These are phyloP conservation scores for Arctium lappa DNA, from an alignment of 129 eudicot genomes.

Conservation along the genomic window DNA sequence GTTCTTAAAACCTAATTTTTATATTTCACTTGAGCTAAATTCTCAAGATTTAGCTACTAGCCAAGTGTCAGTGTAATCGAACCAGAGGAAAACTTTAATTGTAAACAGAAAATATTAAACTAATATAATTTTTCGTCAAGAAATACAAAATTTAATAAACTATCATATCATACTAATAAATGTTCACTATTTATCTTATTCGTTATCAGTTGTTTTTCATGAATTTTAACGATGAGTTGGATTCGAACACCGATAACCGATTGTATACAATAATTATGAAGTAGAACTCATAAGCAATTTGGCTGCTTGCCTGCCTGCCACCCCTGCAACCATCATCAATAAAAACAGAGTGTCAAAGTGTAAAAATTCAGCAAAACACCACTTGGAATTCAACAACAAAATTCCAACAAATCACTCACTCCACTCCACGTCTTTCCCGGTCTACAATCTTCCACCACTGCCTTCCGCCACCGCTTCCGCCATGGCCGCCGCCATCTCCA, in stretches of 20 bases:
- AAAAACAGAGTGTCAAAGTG: conserved; percentile 19
- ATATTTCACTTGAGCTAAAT: no score
- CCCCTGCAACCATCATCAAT: conserved; percentile 9
- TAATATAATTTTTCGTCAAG: no score
- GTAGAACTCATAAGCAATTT: background rate
- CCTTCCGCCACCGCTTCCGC: conserved; percentile 4
- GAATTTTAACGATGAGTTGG: no score
- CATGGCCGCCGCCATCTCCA: conserved; percentile 22
- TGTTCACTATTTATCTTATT: background rate
- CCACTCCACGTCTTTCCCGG: no score
- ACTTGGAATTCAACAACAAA: conserved; percentile 14
- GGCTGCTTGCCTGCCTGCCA: conserved; percentile 5
- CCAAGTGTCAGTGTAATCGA: no score
- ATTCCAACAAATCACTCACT: conserved; percentile 6
- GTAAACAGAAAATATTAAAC: background rate
- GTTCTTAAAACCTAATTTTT: no score
- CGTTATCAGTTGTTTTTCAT: no score
- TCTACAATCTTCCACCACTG: background rate
- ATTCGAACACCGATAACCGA: no score
- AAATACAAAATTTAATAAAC: background rate
- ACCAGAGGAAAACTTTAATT: no score
- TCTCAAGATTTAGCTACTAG: no score
- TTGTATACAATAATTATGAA: background rate
- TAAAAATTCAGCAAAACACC: conserved; percentile 19
- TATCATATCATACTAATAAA: background rate